These are phyloP conservation scores for Kodamaea sp. DNA, from an alignment of 1,139 yeast genomes.

Conservation along the genomic window DNA sequence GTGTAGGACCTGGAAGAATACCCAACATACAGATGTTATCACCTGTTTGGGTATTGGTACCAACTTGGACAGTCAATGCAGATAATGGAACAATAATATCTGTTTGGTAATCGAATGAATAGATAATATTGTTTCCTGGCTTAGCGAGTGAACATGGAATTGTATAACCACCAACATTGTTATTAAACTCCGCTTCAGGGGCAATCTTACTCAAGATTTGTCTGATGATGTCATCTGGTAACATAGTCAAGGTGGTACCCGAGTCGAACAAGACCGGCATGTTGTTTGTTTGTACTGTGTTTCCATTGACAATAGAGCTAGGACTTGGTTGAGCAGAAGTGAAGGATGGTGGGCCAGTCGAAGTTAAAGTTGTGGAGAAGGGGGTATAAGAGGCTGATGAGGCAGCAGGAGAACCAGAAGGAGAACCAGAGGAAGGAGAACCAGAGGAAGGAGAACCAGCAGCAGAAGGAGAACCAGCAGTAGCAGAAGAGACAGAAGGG, in stretches of 20 bases:
- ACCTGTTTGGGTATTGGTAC: conserved; percentile 12
- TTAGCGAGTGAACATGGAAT: conserved; percentile 30
- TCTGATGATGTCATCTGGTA: conserved; percentile 19
- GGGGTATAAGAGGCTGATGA: background rate
- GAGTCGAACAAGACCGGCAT: conserved; percentile 34
- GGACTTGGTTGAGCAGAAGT: conserved; percentile 3
- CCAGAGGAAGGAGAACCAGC: background rate
- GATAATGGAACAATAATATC: conserved; percentile 25
- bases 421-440: background rate
- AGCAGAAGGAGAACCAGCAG: background rate
- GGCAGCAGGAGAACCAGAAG: conserved; percentile 1
- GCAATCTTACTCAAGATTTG: conserved; percentile 16
- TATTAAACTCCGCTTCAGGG: conserved; percentile 17
- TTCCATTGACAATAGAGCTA: conserved; percentile 5
- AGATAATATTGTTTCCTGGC: conserved; percentile 22
- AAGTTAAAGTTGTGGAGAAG: background rate
- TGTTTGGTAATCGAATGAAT: conserved; percentile 23
- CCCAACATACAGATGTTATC: conserved; percentile 16
- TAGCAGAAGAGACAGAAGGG: background rate
- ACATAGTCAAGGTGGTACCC: conserved; percentile 36
- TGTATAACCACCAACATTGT: conserved; percentile 19
- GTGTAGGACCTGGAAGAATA: conserved; percentile 12
- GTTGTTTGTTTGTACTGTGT: conserved; percentile 11
- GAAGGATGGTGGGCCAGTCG: background rate
- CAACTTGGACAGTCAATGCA: conserved; percentile 20